These are phyloP conservation scores for Candida corydali DNA, from an alignment of 805 yeast species.

Conservation along the genomic window DNA sequence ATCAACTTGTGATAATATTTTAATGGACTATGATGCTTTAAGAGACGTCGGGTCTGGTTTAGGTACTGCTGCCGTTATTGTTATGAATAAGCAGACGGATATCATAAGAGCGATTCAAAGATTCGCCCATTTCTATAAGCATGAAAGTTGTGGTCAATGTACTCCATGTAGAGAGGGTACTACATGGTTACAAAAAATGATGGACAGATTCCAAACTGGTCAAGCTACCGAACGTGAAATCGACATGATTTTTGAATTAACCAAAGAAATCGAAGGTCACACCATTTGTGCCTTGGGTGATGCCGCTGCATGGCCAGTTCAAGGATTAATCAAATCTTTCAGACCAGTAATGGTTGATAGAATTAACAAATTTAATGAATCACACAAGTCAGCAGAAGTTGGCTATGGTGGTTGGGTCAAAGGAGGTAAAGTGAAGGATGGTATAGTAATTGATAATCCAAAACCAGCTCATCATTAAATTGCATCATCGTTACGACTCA, in stretches of 20 bases:
- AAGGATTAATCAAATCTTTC: conserved; percentile 81
- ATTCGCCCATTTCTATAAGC: conserved; percentile 79
- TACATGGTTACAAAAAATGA: conserved; percentile 76
- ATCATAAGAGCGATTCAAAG: conserved; percentile 83
- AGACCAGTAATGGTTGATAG: conserved; percentile 78
- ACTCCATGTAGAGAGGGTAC: conserved; percentile 95
- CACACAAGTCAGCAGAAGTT: conserved; percentile 44
- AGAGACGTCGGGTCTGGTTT: conserved; percentile 83
- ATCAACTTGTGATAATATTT: conserved; percentile 58
- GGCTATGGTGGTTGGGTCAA: conserved; percentile 77
- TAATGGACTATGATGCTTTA: conserved; percentile 87
- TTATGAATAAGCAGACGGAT: conserved; percentile 83
- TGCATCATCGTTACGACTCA: too few species aligned
- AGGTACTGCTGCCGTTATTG: conserved; percentile 92
- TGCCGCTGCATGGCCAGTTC: conserved; percentile 93
- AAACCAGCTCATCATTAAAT: conserved; percentile 41
- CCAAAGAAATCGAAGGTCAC: conserved; percentile 87
- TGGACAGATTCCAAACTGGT: conserved; percentile 76
- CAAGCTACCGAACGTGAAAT: conserved; percentile 80
- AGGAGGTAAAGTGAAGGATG: conserved; percentile 54
- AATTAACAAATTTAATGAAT: conserved; percentile 55
- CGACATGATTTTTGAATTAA: conserved; percentile 78
- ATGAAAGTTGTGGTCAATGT: conserved; percentile 93
- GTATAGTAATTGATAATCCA: conserved; percentile 61
- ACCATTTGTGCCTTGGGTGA: conserved; percentile 91